Conservation (phyloP, 225 moss, liverwort and hornwort genomes). For the Sphagnum tenellum region DNA sequence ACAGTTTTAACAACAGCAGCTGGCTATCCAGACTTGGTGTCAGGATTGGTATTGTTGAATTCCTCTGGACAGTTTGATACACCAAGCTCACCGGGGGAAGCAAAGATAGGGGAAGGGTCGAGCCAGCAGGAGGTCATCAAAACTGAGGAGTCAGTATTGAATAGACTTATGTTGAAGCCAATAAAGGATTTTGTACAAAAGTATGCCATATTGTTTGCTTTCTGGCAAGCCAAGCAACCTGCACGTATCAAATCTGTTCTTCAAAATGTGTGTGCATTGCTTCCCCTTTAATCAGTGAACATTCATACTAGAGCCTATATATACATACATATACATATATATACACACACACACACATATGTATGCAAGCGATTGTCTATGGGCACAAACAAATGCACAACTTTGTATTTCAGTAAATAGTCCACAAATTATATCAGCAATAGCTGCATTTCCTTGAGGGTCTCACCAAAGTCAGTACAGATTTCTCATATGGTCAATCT, state of each 20-base stretch:
- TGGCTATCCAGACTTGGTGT: constrained; percentile 65
- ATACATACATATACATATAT: too few species aligned
- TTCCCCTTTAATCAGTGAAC: background rate
- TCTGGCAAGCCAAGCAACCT: constrained; percentile 97
- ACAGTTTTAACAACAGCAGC: constrained; percentile 73
- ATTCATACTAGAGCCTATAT: background rate
- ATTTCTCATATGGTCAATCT: too few species aligned
- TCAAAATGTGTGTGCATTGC: constrained; percentile 37
- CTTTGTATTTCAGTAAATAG: too few species aligned
- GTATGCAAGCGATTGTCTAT: too few species aligned
- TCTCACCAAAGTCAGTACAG: too few species aligned
- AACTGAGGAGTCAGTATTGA: constrained; percentile 26
- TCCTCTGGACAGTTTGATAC: constrained; percentile 83
- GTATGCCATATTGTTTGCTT: constrained; percentile 62
- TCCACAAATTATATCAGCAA: too few species aligned
- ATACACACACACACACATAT: too few species aligned
- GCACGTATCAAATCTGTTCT: constrained; percentile 76
- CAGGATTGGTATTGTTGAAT: constrained; percentile 71
- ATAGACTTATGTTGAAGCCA: constrained; percentile 49
- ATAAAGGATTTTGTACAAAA: constrained; percentile 32
- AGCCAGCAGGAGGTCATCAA: constrained; percentile 32
- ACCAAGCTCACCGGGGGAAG: constrained; percentile 9
- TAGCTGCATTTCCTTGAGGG: too few species aligned
- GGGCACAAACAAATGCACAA: too few species aligned
- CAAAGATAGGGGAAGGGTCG: constrained; percentile 58